Base-by-base conservation (phyloP, 1,284 basidiomycete genomes). In the Sutorius eximius region DNA sequence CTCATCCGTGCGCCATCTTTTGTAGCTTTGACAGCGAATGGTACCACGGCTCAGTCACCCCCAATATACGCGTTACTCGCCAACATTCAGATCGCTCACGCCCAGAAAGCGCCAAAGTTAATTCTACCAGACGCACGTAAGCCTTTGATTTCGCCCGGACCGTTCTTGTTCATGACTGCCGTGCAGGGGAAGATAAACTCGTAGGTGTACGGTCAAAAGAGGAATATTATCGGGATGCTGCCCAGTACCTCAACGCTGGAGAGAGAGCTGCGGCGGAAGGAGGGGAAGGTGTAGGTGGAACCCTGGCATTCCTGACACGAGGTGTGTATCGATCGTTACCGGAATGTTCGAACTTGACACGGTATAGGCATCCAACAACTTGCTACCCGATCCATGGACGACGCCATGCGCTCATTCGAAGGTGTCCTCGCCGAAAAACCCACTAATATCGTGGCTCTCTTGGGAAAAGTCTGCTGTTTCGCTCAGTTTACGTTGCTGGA, bases 1-100 rank as follows among this genome's bases (percentile, higher is more conserved):
- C 50, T 67, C 1, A 53, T 47, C 50, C 30, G 1, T 13, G 7
- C n/a, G 2, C 7, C 12, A 37, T 43, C 30, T 45, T 41, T 8
- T 51, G 3, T 47, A 87, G 86, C 81, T n/a, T 80, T 85, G 56
- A 76, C 79, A 42, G 71, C 73, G 10, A 81, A 80, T 55, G 80
- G 77, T 12, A 73, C 73, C 13, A 68, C 71, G 3, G 66, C 75
- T 16, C 77, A 79, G 0, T 70, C 83, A 49, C 81, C 79, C 22
- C 87, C 90, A 9, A 79, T 95, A 49, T 87, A 91, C 60, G 82
- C 88, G 20, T 78, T 96, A 54, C 77, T 93, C 22, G 93, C 92
- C 2, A 94, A 93, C 70, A 82, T 95, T 45, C 82, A 89, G 55
- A 81, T 96, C 54, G 83, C 88, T 2, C 78, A 84, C 60, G 89